phyloP scores from a whole-genome alignment of 305 asterid species.

The Fraxinus sp. region DNA sequence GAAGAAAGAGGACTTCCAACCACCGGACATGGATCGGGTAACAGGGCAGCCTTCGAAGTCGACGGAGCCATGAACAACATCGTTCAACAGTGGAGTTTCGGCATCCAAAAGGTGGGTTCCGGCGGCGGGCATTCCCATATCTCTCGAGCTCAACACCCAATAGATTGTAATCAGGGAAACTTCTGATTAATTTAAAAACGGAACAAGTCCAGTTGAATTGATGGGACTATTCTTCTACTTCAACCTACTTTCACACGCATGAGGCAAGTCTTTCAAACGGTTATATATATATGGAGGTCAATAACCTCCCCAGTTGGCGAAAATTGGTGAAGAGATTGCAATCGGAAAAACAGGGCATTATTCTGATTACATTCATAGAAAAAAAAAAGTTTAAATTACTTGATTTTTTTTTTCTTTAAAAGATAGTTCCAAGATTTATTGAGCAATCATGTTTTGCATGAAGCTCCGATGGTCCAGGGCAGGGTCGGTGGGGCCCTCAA shows the following conservation, averaged over 20 bases:
- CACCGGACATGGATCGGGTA: neutral
- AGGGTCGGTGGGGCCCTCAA: no score
- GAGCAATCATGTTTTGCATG: neutral
- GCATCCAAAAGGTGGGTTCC: neutral
- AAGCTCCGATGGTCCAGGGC: neutral
- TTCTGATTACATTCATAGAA: neutral
- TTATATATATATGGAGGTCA: no score
- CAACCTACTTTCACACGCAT: neutral
- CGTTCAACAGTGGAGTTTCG: slow-evolving; percentile 16
- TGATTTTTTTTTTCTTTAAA: neutral
- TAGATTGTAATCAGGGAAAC: neutral
- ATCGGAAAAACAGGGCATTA: neutral
- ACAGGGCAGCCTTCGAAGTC: neutral
- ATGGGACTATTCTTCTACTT: neutral
- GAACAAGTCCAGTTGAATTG: neutral
- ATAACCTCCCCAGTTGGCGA: neutral
- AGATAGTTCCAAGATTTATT: no score
- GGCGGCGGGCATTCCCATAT: neutral
- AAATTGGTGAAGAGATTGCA: neutral
- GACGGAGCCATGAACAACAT: neutral
- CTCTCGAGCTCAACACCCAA: neutral
- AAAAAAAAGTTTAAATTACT: no score
- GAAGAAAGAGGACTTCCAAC: neutral
- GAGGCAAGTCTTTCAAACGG: neutral
- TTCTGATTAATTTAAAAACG: neutral